Percentiles rank a stretch among this genome's conserved stretches.
phyloP scores from a whole-genome alignment of 495 filamentous ascomycete species.

The Talaromyces thailandensis region DNA sequence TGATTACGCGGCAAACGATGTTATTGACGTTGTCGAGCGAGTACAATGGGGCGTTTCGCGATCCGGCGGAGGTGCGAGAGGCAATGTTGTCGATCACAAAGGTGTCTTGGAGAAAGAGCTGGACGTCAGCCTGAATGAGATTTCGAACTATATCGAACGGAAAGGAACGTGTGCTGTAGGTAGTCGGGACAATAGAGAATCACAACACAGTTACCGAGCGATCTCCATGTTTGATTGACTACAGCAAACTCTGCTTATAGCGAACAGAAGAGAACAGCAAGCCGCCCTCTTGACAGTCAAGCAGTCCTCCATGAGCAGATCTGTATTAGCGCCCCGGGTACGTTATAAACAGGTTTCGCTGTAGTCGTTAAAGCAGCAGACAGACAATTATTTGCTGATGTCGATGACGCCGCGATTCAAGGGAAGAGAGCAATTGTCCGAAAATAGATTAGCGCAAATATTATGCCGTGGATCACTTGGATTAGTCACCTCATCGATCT shows the following conservation, averaged over 20 bases:
- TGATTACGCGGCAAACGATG: conserved; percentile 13
- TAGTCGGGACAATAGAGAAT: no score
- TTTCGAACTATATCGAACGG: not conserved
- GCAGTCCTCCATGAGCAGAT: no score
- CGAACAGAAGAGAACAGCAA: no score
- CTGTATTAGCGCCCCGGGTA: no score
- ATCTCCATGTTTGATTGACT: not conserved
- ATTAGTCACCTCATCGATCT: not conserved
- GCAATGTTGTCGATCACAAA: not conserved
- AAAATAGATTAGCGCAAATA: not conserved
- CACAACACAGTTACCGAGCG: not conserved
- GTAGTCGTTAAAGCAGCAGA: no score
- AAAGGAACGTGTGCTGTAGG: not conserved
- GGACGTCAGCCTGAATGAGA: not conserved
- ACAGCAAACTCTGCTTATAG: no score
- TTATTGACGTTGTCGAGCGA: conserved; percentile 25
- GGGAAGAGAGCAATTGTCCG: not conserved
- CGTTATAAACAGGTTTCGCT: no score
- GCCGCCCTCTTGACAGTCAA: no score
- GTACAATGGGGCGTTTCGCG: conserved; percentile 32
- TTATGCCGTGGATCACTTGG: not conserved
- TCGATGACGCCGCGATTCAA: not conserved
- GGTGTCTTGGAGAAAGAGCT: not conserved
- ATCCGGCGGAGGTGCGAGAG: conserved; percentile 14
- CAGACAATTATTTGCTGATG: not conserved